Conservation (phyloP, 1,284 basidiomycete genomes). For the Coriolopsis trogii region DNA sequence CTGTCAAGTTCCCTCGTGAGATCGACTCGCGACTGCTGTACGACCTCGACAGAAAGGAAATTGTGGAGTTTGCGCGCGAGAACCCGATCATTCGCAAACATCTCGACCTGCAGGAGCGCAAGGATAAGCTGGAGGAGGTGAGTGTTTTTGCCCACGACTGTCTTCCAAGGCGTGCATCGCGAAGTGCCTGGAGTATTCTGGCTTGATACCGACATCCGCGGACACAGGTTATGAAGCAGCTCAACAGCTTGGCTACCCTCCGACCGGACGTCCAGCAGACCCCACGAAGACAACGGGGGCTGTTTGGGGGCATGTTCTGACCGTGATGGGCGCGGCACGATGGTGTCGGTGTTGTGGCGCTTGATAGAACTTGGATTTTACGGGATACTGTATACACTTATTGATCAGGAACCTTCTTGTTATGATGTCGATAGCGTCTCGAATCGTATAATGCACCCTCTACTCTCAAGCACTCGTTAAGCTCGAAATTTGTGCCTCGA, state of each 20-base stretch:
- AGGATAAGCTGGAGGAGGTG: constrained; percentile 97
- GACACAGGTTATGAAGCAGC: constrained; percentile 82
- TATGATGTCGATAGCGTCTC: not conserved
- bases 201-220: constrained; percentile 1
- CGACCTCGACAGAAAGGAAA: constrained; percentile 86
- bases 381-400: constrained; percentile 14
- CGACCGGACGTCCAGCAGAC: constrained; percentile 75
- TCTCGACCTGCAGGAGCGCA: constrained; percentile 95
- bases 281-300: constrained; percentile 68
- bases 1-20: constrained; percentile 87
- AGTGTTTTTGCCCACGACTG: too few species aligned
- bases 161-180: too few species aligned
- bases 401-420: too few species aligned
- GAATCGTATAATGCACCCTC: constrained; percentile 12
- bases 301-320: constrained; percentile 71
- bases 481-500: too few species aligned
- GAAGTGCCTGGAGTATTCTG: too few species aligned
- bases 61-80: constrained; percentile 90
- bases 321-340: not conserved
- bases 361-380: not conserved
- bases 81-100: constrained; percentile 88
- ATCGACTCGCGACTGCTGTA: constrained; percentile 95
- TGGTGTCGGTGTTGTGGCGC: not conserved
- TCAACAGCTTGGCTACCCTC: constrained; percentile 84
- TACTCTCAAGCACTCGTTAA: not conserved